Conservation (phyloP, 139 green algal species). For the Ulvella scutata region DNA sequence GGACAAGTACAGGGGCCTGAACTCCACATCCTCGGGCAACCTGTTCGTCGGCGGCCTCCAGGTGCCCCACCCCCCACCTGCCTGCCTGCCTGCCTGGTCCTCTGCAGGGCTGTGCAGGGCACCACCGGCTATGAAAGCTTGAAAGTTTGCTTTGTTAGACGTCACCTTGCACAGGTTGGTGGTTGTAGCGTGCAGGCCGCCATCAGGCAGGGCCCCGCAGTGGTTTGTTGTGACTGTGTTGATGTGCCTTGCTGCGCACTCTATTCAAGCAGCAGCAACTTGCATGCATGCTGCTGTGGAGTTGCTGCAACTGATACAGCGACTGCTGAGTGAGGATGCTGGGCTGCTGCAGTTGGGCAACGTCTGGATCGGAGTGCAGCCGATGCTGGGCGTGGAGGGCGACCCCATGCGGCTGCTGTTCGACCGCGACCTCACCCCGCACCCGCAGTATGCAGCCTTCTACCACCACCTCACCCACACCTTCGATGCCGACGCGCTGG, state of each 20-base stretch:
- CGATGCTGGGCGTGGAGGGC: conserved; percentile 84
- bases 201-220: too few relatives aligned
- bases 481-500: conserved; percentile 64
- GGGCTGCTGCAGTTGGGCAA: conserved; percentile 77
- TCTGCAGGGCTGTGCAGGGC: too few relatives aligned
- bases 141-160: too few relatives aligned
- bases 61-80: not conserved
- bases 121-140: too few relatives aligned
- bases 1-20: conserved; percentile 42
- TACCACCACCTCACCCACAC: conserved; percentile 81
- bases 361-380: conserved; percentile 86
- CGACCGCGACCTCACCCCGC: conserved; percentile 91
- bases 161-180: too few relatives aligned
- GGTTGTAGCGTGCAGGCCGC: too few relatives aligned
- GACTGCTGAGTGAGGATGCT: too few relatives aligned
- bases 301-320: too few relatives aligned
- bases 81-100: not conserved
- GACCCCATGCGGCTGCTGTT: conserved; percentile 98
- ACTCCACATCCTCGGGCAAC: conserved; percentile 19
- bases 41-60: not conserved
- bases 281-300: too few relatives aligned
- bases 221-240: too few relatives aligned
- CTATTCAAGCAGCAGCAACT: too few relatives aligned
- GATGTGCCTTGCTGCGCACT: too few relatives aligned
- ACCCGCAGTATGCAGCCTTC: conserved; percentile 89